These are phyloP conservation scores for Biscogniauxia mediterranea DNA, from an alignment of 2,329 filamentous ascomycete species.

Conservation along the genomic window DNA sequence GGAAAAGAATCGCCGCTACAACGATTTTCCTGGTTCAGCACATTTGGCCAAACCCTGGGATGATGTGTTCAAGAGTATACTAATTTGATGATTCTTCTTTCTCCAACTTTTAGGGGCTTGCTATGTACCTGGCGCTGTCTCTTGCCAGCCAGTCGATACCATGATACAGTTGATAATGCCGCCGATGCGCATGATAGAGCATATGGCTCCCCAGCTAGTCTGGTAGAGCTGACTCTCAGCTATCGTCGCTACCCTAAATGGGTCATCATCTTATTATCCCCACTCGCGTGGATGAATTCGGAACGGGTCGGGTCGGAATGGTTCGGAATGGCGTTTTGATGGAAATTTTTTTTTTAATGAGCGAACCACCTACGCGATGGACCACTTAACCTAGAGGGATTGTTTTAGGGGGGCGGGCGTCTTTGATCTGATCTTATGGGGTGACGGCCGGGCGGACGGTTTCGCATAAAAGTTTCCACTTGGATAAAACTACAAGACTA, in stretches of 20 bases:
- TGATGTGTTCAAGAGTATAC: neutral
- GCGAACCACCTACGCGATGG: neutral
- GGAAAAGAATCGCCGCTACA: neutral
- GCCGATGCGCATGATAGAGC: neutral
- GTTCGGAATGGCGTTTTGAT: neutral
- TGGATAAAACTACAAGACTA: neutral
- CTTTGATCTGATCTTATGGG: neutral
- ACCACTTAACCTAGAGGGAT: neutral
- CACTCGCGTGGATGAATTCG: neutral
- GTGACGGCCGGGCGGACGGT: neutral
- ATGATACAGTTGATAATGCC: neutral
- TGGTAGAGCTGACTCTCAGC: neutral
- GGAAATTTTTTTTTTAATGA: neutral
- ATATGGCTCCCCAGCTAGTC: neutral
- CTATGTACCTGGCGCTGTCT: neutral
- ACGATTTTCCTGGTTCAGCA: neutral
- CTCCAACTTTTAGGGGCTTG: neutral
- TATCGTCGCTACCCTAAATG: neutral
- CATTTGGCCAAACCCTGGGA: neutral
- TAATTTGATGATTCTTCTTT: neutral
- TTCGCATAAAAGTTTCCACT: neutral
- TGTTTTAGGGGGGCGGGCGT: neutral
- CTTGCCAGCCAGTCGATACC: neutral
- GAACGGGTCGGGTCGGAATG: neutral
- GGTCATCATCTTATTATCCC: neutral